These are phyloP conservation scores for Penstemon davidsonii DNA, from an alignment of 257 asterid species.

Conservation along the genomic window DNA sequence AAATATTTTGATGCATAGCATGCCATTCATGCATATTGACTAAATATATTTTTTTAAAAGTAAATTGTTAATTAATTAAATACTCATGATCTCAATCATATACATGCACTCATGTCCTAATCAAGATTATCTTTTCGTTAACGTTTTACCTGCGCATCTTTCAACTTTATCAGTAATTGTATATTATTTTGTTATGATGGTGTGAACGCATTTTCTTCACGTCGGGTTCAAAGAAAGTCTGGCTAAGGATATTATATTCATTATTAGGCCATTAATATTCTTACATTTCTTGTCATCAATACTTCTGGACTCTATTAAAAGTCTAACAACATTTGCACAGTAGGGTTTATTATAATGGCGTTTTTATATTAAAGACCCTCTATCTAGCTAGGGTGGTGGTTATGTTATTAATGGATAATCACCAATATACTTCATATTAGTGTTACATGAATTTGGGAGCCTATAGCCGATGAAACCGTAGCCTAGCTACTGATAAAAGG, in stretches of 20 bases:
- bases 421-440: no score
- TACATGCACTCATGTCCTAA: constrained; percentile 23
- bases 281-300: no score
- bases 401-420: no score
- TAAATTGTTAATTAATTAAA: neutral
- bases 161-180: neutral
- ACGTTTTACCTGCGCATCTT: neutral
- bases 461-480: no score
- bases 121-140: constrained; percentile 15
- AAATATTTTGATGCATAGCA: constrained; percentile 17
- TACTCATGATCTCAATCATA: constrained; percentile 23
- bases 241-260: neutral
- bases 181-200: neutral
- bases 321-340: no score
- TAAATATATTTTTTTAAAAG: constrained; percentile 1
- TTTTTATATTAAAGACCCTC: no score
- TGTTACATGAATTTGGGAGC: no score
- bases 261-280: no score
- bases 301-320: no score
- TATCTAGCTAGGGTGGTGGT: no score
- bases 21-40: constrained; percentile 7
- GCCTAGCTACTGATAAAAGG: no score
- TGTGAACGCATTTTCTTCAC: neutral
- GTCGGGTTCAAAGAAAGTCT: neutral
- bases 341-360: neutral